Evolutionary conservation across 2,329 filamentous ascomycete species (phyloP), one percentile per base, ranked within the genome.

Genomic region (Sarocladiaceae sp.): DNA sequence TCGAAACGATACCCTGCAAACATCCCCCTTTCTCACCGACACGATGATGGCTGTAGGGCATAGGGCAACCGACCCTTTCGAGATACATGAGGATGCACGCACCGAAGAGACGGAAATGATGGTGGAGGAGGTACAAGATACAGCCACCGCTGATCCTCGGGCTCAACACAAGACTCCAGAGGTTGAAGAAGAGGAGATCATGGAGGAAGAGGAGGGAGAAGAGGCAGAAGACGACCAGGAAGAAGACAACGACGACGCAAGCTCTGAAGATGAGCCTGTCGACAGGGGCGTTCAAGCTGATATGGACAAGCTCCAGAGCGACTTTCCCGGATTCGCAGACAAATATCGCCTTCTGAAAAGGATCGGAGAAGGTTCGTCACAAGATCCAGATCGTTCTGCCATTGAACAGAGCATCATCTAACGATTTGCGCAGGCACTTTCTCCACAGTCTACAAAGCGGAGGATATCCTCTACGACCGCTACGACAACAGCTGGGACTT

Each of bases 391-490:
- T 9, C 13, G 9, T 19, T 35, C 13, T 21, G 3, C 16, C 12
- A 44, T n/a, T n/a, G n/a, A n/a, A n/a, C n/a, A n/a, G n/a, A 54
- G 47, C 37, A 33, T 33, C 12, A 29, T 15, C n/a, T n/a, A 27
- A 7, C n/a, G n/a, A n/a, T n/a, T n/a, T n/a, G n/a, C 20, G 3
- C 52, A 95, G 89, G 93, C 47, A 98, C 93, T 1, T 98, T 98
- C 61, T 97, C 93, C 1, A 97, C 93, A 2, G 93, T 98, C 11
- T 98, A 98, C 74, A 98, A 98, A 64, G 93, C 94, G 16, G 89
- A 97, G 64, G 93, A 98, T 60, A 68, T 97, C 20, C 74, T 84
- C 45, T 95, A 96, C 61, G 79, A 93, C 51, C 72, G 76, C 47
- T 94, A 88, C 64, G 72, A 85, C 50, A 96, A 96, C 59, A 78